Percentiles rank a stretch among this genome's conserved stretches.
Conservation (phyloP, 1,284 basidiomycete species). For the Anthracocystis setariae region DNA sequence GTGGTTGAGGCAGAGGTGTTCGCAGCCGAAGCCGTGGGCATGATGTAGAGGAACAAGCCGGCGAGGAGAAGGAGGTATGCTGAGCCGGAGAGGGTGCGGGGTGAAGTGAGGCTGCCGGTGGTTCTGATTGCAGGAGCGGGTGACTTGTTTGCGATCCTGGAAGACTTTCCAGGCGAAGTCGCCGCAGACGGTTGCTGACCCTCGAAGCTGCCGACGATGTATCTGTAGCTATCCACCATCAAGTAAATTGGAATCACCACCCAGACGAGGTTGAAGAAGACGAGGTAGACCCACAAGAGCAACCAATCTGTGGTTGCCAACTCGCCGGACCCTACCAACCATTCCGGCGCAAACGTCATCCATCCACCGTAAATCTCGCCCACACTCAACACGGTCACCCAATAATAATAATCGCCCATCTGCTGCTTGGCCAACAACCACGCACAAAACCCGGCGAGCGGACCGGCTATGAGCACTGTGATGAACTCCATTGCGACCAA, state of each 20-base stretch:
- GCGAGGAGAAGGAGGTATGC: constrained; percentile 25
- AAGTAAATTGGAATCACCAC: constrained; percentile 41
- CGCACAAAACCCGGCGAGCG: constrained; percentile 56
- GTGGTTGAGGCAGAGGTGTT: neutral
- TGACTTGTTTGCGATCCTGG: neutral
- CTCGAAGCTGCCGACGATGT: constrained; percentile 7
- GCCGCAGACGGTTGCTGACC: neutral
- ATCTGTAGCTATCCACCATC: constrained; percentile 38
- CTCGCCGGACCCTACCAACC: constrained; percentile 40
- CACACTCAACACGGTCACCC: constrained; percentile 53
- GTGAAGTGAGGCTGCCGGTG: neutral
- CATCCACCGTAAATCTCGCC: constrained; percentile 61
- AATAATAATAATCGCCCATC: constrained; percentile 52
- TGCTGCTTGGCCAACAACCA: constrained; percentile 45
- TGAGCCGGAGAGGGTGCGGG: constrained; percentile 17
- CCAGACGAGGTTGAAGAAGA: constrained; percentile 48
- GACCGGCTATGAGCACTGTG: constrained; percentile 57
- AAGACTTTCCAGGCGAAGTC: neutral
- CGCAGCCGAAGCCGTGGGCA: constrained; percentile 10
- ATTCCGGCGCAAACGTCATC: constrained; percentile 66
- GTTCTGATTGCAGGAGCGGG: constrained; percentile 3
- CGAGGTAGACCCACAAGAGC: constrained; percentile 46
- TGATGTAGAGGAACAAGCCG: constrained; percentile 23
- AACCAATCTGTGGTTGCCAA: constrained; percentile 28
- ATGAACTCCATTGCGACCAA: constrained; percentile 59